These are phyloP conservation scores for Grosmannia huntii DNA, from an alignment of 2,329 filamentous ascomycete species.

Conservation along the genomic window DNA sequence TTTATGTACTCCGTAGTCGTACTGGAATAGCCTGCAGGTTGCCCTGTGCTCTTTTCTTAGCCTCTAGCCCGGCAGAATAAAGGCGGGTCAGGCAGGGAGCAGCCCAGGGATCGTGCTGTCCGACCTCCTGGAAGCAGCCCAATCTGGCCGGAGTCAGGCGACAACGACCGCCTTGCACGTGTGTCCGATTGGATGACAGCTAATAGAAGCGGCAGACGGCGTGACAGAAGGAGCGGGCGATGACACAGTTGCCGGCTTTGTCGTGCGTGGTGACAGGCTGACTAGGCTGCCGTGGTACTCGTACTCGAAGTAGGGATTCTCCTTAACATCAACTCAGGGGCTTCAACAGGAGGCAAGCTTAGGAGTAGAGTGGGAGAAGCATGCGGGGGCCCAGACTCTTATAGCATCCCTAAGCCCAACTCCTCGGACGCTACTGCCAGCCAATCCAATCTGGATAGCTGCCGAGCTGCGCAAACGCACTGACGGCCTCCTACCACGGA, in stretches of 20 bases:
- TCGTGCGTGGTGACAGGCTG: not conserved
- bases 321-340: too few species aligned
- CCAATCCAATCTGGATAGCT: not conserved
- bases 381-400: too few species aligned
- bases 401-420: not conserved
- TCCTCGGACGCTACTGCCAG: not conserved
- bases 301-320: too few species aligned
- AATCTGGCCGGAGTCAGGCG: not conserved
- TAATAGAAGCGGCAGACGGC: not conserved
- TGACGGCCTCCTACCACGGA: too few species aligned
- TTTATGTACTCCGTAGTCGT: not conserved
- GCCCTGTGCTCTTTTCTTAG: not conserved
- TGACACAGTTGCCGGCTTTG: not conserved
- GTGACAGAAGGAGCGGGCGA: not conserved
- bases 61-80: not conserved
- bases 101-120: not conserved
- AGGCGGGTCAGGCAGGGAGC: not conserved
- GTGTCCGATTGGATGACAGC: not conserved
- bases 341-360: too few species aligned
- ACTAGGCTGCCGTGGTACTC: not conserved
- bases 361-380: too few species aligned
- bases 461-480: too few species aligned
- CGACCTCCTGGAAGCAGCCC: not conserved
- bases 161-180: not conserved
- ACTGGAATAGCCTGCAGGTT: too few species aligned